A percentile compares a stretch with the other conserved stretches of the same genome.
Conservation (phyloP, 345 rosid species). For the Lagerstroemia speciosa region DNA sequence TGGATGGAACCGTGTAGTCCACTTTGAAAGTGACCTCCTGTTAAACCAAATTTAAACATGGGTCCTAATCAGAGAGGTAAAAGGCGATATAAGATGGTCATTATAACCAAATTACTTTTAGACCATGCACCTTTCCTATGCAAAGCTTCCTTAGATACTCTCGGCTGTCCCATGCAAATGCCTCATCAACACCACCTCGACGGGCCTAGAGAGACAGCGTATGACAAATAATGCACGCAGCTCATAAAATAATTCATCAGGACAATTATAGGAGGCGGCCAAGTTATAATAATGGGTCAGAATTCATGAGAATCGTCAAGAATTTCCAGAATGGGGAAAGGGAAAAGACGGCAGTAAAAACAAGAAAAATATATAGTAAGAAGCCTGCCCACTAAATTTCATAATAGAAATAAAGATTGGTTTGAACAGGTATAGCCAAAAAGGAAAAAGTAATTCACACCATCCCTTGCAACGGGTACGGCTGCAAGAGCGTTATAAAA, state of each 20-base stretch:
- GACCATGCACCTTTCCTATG: constrained; percentile 71
- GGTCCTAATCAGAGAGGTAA: not conserved
- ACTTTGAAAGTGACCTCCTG: constrained; percentile 90
- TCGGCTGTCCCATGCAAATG: constrained; percentile 95
- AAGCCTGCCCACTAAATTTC: too few species aligned
- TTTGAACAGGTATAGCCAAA: not conserved
- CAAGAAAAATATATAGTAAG: too few species aligned
- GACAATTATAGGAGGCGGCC: not conserved
- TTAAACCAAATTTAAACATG: not conserved
- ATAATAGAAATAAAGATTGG: not conserved
- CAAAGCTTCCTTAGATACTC: constrained; percentile 90
- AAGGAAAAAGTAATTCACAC: not conserved
- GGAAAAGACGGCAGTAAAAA: not conserved
- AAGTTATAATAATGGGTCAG: not conserved
- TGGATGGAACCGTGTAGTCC: constrained; percentile 64
- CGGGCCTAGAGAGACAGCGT: constrained; percentile 15
- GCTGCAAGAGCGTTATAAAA: not conserved
- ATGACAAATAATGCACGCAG: not conserved
- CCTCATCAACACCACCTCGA: constrained; percentile 76
- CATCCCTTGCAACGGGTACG: not conserved
- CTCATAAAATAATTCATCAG: not conserved
- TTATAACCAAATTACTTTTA: not conserved
- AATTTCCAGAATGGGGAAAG: not conserved
- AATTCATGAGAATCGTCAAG: not conserved
- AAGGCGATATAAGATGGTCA: not conserved